These are phyloP conservation scores for Neocatenulostroma microsporum DNA, from an alignment of 2,329 filamentous ascomycete species.

Conservation along the genomic window DNA sequence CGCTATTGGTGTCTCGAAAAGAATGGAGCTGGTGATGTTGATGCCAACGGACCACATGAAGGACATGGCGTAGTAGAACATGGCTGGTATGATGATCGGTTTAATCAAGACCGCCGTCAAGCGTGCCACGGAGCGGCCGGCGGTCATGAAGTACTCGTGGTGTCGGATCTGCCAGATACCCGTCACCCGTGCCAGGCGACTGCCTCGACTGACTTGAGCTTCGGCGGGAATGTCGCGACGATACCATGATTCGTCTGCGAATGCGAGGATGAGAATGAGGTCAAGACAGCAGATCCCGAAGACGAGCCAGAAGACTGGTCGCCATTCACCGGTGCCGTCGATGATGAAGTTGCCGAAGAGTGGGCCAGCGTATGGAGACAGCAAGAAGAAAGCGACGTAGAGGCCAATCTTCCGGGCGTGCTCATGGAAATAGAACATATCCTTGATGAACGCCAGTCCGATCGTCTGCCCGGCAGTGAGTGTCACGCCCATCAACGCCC, in stretches of 20 bases:
- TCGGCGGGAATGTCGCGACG: constrained; percentile 6
- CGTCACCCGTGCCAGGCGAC: constrained; percentile 10
- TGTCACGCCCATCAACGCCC: not conserved
- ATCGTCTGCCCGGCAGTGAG: constrained; percentile 6
- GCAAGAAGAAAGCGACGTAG: constrained; percentile 10
- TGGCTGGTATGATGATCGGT: not conserved
- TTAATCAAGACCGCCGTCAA: not conserved
- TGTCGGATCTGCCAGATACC: constrained; percentile 9
- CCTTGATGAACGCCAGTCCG: constrained; percentile 11
- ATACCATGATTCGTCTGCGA: not conserved
- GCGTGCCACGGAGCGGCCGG: not conserved
- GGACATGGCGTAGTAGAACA: not conserved
- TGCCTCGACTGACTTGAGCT: no score
- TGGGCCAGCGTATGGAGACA: constrained; percentile 12
- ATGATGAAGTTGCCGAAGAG: constrained; percentile 13
- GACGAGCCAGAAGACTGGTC: constrained; percentile 11
- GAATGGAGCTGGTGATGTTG: constrained; percentile 17
- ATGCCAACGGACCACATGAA: constrained; percentile 22
- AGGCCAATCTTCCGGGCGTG: constrained; percentile 15
- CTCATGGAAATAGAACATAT: constrained; percentile 18
- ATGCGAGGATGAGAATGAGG: not conserved
- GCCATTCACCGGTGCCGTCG: constrained; percentile 11
- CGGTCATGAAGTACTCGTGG: constrained; percentile 10
- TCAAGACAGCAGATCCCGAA: constrained; percentile 8
- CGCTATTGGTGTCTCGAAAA: constrained; percentile 17